Evolutionary conservation across 768 basidiomycete species (phyloP).

Genomic region (Gloeophyllum trabeum): DNA sequence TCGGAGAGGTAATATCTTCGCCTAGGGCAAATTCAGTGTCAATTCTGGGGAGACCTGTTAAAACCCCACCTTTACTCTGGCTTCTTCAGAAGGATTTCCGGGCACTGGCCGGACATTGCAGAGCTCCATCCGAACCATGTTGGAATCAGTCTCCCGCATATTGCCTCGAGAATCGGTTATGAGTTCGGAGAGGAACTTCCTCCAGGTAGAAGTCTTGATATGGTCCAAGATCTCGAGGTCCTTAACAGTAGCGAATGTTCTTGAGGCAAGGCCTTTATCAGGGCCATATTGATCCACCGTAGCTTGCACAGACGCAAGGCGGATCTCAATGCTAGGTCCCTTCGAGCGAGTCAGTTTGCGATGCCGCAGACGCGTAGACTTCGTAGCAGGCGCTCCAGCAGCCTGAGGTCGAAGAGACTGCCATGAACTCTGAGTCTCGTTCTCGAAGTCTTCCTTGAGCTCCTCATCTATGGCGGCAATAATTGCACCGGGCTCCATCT

Average conservation of each 20-base stretch:
- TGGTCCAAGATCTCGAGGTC: slow-evolving; percentile 91
- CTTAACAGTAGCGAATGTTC: slow-evolving; percentile 54
- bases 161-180: slow-evolving; percentile 81
- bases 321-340: slow-evolving; percentile 76
- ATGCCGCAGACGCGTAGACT: slow-evolving; percentile 14
- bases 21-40: slow-evolving; percentile 36
- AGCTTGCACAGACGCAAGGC: slow-evolving; percentile 48
- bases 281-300: slow-evolving; percentile 59
- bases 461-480: slow-evolving; percentile 92
- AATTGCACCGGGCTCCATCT: slow-evolving; percentile 63
- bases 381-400: slow-evolving; percentile 12
- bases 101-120: slow-evolving; percentile 62
- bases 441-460: slow-evolving; percentile 66
- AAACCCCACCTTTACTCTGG: slow-evolving; percentile 57
- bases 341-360: slow-evolving; percentile 62
- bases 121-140: slow-evolving; percentile 88
- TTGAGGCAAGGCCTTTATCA: slow-evolving; percentile 45
- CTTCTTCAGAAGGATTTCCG: slow-evolving; percentile 60
- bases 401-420: slow-evolving; percentile 60
- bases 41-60: slow-evolving; percentile 2
- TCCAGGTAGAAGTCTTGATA: slow-evolving; percentile 98
- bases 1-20: slow-evolving; percentile 81
- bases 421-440: slow-evolving; percentile 79
- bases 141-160: slow-evolving; percentile 80
- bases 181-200: slow-evolving; percentile 86